Base-by-base conservation (phyloP, 371 early-diverging fungal genomes). In the Mortierella sp. region DNA sequence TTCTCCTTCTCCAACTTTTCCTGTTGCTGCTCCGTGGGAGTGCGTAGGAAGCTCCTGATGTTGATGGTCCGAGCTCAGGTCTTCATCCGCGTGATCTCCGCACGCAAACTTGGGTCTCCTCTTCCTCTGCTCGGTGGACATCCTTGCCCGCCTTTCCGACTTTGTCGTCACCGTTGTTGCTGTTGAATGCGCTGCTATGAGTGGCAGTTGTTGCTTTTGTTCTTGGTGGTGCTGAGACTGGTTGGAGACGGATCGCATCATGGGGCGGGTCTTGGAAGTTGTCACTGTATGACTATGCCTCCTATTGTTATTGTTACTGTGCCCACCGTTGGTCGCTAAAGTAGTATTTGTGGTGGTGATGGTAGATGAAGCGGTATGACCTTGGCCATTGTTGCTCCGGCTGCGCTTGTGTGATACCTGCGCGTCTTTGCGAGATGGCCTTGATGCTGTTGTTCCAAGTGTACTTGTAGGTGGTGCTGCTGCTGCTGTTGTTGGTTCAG, bases 71-170 rank as follows among this genome's bases (percentile, higher is more conserved):
- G 44, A 48, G 49, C n/a, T 35, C 18, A 63, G 70, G 4, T 56
- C 58, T 12, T 76, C 73, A 16, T 72, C 72, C 44, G 65, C 70
- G 12, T 76, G 70, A 6, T 72, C 76, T 35, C 82, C 82, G 72
- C 56, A 82, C 4, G 75, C 75, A 60, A 82, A 82, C 49, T 82
- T 82, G 32, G 82, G 78, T 55, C 72, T 70, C 32, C 82, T 58
- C 38, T 55, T 44, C 41, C 71, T 58, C 1, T 32, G 71, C 24
- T 71, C 35, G 7, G 24, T 29, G 16, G 56, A 29, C 2, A 65
- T 27, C 29, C 16, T 65, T 35, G 41, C 7, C 38, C 38, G 35
- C 21, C 65, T 35, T 16, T 76, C 76, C 24, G 68, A 35, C 32
- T 38, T 27, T 16, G 38, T 60, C 41, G 51, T 35, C 10, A 7